phyloP scores from a whole-genome alignment of 306 rosid species.

The Lithocarpus polystachyus region DNA sequence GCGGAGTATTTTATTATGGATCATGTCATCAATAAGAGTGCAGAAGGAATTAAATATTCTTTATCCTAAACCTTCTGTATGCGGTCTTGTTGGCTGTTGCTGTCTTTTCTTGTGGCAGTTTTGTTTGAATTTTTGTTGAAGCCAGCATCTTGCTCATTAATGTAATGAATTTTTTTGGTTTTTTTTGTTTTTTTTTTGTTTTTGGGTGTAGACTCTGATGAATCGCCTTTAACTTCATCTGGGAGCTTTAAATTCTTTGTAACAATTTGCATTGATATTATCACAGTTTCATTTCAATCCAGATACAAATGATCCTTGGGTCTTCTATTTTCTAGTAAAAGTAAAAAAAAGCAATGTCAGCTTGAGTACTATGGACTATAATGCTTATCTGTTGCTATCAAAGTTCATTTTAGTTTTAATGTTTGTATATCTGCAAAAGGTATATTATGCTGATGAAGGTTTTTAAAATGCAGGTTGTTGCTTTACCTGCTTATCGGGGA shows the following conservation, averaged over 20 bases:
- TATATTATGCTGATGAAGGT: slow-evolving; percentile 15
- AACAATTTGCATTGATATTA: too few species aligned
- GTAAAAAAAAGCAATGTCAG: too few species aligned
- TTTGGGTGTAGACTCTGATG: too few species aligned
- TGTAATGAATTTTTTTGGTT: background rate
- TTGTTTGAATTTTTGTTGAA: background rate
- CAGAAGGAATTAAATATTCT: background rate
- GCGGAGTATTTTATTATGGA: background rate
- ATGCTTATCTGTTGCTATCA: background rate
- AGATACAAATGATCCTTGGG: too few species aligned
- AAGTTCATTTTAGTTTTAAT: slow-evolving; percentile 1
- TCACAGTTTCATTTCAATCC: too few species aligned
- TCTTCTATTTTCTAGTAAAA: too few species aligned
- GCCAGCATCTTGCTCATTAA: background rate
- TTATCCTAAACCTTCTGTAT: background rate
- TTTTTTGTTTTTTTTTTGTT: too few species aligned
- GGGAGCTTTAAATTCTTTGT: too few species aligned
- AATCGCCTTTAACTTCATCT: too few species aligned
- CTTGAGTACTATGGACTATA: too few species aligned
- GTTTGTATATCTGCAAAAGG: background rate
- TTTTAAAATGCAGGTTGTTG: slow-evolving; percentile 20
- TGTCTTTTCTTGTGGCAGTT: background rate
- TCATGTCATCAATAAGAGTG: background rate
- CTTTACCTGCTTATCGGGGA: background rate
- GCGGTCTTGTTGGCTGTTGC: background rate